A percentile compares a stretch with the other conserved stretches of the same genome.
Conservation (phyloP, 192 early-diverging fungal genomes). For the Gaertneriomyces semiglobifer region DNA sequence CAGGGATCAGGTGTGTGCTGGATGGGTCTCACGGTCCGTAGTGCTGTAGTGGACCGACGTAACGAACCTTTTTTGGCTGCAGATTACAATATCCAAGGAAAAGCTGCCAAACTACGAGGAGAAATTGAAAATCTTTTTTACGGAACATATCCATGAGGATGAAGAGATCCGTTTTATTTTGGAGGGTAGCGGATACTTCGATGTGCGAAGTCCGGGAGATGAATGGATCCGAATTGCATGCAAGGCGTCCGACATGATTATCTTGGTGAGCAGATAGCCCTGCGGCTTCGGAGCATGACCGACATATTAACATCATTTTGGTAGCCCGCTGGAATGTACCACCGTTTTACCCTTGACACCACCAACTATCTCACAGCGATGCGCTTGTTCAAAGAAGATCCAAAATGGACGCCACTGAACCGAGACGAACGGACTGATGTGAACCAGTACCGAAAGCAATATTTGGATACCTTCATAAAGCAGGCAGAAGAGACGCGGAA, state of each 20-base stretch:
- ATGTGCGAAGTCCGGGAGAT: conserved; percentile 33
- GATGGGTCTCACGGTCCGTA: background rate
- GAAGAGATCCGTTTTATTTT: conserved; percentile 94
- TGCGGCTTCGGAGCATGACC: background rate
- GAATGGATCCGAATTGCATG: conserved; percentile 86
- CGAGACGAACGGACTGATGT: conserved; percentile 19
- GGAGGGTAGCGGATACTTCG: conserved; percentile 93
- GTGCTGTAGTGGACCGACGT: too few relatives aligned
- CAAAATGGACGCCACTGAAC: conserved; percentile 40
- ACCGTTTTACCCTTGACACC: conserved; percentile 89
- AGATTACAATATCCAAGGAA: conserved; percentile 78
- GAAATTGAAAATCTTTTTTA: conserved; percentile 70
- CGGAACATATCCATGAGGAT: conserved; percentile 85
- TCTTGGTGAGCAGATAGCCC: conserved; percentile 59
- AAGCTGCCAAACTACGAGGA: conserved; percentile 84
- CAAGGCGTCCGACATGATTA: conserved; percentile 72
- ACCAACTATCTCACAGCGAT: conserved; percentile 84
- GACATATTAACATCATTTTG: conserved; percentile 3
- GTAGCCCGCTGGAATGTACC: conserved; percentile 90
- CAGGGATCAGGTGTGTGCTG: conserved; percentile 66
- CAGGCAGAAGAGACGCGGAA: background rate
- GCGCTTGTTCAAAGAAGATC: conserved; percentile 61
- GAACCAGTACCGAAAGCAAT: conserved; percentile 26
- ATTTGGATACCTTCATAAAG: conserved; percentile 18
- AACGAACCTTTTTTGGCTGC: background rate